Evolutionary conservation across 805 yeast genomes (phyloP), one percentile per base, ranked within the genome.

Genomic region (Danielia reshetovae): DNA sequence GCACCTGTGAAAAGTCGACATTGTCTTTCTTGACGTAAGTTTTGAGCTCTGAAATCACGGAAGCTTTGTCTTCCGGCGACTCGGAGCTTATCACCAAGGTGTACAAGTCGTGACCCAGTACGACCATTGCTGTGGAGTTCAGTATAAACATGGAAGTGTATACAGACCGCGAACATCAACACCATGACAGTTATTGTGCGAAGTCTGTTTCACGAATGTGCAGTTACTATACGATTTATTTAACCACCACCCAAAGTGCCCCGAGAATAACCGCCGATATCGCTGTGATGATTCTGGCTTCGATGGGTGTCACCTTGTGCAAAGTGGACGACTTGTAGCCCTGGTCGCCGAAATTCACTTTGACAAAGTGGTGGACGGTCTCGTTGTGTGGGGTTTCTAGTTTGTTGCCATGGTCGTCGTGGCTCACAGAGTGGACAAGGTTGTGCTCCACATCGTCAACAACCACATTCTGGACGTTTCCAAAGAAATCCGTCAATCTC

Each of bases 401-500:
- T 19, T 7, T 19, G 22, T 19, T 19, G 22, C 22, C 22, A 7
- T 19, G 7, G n/a, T 21, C 24, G 16, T 36, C 17, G 14, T 16
- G 27, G 9, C 38, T 24, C 18, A 42, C 32, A 2, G 40, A 48
- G 30, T 59, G 57, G 30, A 72, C 48, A 21, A 55, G 52, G 39
- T 74, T 79, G 34, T 67, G 69, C 36, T 77, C 81, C 5, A 70
- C 74, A 7, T 68, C 68, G 49, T 80, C 87, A 34, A 72, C 68
- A 3, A 83, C 72, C 2, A 85, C 84, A 36, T 80, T 77, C 57
- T 88, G 96, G 14, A 88, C 84, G 48, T 87, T 87, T 2, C 97
- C 98, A 49, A 93, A 89, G 57, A 93, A 93, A 55, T 93, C 97
- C 0, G 97, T 89, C 45, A 93, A 74, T 35, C 77, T 62, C 4